phyloP scores from a whole-genome alignment of 2,329 filamentous ascomycete genomes.

The Fusarium sp. region DNA sequence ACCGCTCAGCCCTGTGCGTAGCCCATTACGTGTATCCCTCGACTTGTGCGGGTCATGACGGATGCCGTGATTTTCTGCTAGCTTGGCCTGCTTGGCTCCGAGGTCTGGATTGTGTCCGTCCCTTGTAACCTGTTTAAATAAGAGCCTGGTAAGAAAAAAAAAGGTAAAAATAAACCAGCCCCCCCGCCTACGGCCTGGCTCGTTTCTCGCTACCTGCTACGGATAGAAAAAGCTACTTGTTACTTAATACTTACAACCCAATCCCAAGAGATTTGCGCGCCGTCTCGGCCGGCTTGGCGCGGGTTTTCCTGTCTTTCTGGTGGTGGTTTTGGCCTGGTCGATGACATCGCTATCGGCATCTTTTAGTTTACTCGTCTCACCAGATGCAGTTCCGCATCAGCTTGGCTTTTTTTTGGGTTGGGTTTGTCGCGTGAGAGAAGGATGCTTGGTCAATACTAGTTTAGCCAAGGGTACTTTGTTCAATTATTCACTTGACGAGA shows the following conservation, averaged over 20 bases:
- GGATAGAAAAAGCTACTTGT: neutral
- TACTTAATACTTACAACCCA: neutral
- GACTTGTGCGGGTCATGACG: slow-evolving; percentile 39
- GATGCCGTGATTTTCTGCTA: slow-evolving; percentile 27
- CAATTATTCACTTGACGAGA: neutral
- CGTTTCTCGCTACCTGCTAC: no score
- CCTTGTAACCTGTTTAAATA: neutral
- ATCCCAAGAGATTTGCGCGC: slow-evolving; percentile 31
- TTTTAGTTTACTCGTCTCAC: slow-evolving; percentile 15
- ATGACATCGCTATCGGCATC: slow-evolving; percentile 26
- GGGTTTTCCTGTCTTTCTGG: slow-evolving; percentile 21
- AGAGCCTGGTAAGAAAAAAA: neutral
- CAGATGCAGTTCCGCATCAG: slow-evolving; percentile 9
- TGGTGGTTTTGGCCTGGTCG: slow-evolving; percentile 17
- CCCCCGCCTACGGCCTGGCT: neutral
- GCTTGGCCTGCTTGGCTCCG: neutral
- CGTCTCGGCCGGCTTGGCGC: slow-evolving; percentile 40
- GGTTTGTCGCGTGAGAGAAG: slow-evolving; percentile 33
- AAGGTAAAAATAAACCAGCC: neutral
- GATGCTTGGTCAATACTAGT: slow-evolving; percentile 3
- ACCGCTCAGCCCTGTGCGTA: slow-evolving; percentile 35
- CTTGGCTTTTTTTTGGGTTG: slow-evolving; percentile 7
- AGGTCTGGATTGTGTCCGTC: no score
- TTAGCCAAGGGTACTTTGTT: slow-evolving; percentile 25
- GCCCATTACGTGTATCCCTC: slow-evolving; percentile 33